These are phyloP conservation scores for Fusarium acutatum DNA, from an alignment of 2,329 filamentous ascomycete species.

Conservation along the genomic window DNA sequence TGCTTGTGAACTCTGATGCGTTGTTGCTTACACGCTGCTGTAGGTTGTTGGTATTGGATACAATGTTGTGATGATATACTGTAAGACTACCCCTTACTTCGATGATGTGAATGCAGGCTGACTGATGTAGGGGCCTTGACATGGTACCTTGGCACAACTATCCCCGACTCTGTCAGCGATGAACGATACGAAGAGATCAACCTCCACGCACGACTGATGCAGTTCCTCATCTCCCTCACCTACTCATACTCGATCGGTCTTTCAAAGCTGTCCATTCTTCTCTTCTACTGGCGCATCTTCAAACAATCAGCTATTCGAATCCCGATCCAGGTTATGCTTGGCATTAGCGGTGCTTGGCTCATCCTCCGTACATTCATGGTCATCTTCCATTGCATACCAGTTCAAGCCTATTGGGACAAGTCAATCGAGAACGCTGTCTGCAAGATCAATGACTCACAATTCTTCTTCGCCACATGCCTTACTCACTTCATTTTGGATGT, in stretches of 20 bases:
- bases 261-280: slow-evolving; percentile 42
- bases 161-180: slow-evolving; percentile 9
- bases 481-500: slow-evolving; percentile 47
- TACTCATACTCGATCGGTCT: slow-evolving; percentile 43
- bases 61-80: slow-evolving; percentile 23
- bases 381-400: slow-evolving; percentile 47
- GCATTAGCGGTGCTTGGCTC: slow-evolving; percentile 39
- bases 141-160: slow-evolving; percentile 28
- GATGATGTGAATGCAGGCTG: neutral
- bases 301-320: slow-evolving; percentile 39
- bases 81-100: neutral
- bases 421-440: slow-evolving; percentile 41
- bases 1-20: fast-evolving
- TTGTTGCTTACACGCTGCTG: neutral
- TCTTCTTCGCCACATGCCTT: slow-evolving; percentile 46
- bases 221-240: slow-evolving; percentile 23
- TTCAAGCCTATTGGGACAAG: slow-evolving; percentile 47
- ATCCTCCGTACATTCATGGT: slow-evolving; percentile 44
- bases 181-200: slow-evolving; percentile 26
- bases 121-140: slow-evolving; percentile 22
- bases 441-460: slow-evolving; percentile 44
- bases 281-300: slow-evolving; percentile 46
- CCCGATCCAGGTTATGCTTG: slow-evolving; percentile 40
- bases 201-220: slow-evolving; percentile 19
- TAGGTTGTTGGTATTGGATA: slow-evolving; percentile 34